Evolutionary conservation across 2,329 filamentous ascomycete species (phyloP).

Genomic region (Ceratocystis variospora): DNA sequence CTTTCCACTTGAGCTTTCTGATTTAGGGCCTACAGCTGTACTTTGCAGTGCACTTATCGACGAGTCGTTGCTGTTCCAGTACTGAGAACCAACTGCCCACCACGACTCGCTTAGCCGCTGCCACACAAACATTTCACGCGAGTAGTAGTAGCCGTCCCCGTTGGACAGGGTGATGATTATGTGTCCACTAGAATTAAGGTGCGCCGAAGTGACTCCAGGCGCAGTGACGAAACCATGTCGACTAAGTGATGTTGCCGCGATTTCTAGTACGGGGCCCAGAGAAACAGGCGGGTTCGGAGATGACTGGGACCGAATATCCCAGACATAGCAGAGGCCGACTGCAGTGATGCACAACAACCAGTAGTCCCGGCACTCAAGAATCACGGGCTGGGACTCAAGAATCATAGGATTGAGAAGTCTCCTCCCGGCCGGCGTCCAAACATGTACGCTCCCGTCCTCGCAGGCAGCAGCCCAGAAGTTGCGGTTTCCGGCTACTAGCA

Average conservation of each 20-base stretch:
- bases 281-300: conserved; percentile 84
- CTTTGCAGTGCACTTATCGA: conserved; percentile 70
- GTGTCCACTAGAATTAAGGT: conserved; percentile 75
- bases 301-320: conserved; percentile 73
- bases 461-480: conserved; percentile 87
- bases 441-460: conserved; percentile 79
- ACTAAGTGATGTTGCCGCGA: conserved; percentile 66
- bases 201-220: conserved; percentile 78
- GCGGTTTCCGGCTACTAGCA: conserved; percentile 82
- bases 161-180: conserved; percentile 86
- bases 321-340: conserved; percentile 79
- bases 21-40: conserved; percentile 47
- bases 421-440: conserved; percentile 85
- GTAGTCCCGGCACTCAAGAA: conserved; percentile 76
- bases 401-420: conserved; percentile 73
- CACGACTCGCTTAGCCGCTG: conserved; percentile 91
- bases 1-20: conserved; percentile 28
- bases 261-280: conserved; percentile 74
- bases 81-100: conserved; percentile 97
- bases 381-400: conserved; percentile 83
- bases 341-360: conserved; percentile 86
- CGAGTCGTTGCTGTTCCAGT: conserved; percentile 96
- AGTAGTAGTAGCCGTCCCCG: conserved; percentile 87
- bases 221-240: conserved; percentile 60
- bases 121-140: conserved; percentile 74